Conservation (phyloP, 2,329 filamentous ascomycete species). For the Fusarium mangiferae region DNA sequence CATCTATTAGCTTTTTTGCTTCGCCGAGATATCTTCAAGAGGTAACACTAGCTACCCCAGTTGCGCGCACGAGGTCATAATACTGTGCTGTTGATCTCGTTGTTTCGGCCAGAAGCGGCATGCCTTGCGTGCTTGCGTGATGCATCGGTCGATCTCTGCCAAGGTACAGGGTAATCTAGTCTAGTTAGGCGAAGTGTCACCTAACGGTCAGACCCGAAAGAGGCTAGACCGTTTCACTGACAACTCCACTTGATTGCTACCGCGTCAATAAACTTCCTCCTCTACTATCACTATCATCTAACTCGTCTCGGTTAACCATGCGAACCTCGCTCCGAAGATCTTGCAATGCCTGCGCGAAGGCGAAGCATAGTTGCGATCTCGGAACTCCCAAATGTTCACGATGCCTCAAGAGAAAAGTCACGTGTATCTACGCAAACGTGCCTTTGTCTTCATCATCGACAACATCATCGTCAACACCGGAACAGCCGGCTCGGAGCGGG, state of each 20-base stretch:
- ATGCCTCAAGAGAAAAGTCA: constrained; percentile 59
- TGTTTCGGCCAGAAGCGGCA: neutral
- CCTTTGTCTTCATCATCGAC: constrained; percentile 51
- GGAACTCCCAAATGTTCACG: constrained; percentile 64
- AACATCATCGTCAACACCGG: neutral
- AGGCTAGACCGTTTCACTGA: neutral
- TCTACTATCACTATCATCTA: constrained; percentile 6
- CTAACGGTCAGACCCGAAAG: neutral
- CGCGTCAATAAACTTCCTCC: constrained; percentile 19
- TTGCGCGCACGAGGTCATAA: neutral
- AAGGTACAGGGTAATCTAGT: neutral
- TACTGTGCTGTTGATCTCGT: neutral
- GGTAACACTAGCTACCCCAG: rapidly evolving
- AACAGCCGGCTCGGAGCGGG: constrained; percentile 9
- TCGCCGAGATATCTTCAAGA: neutral
- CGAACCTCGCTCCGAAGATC: constrained; percentile 66
- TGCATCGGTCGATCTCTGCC: neutral
- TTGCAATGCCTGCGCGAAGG: constrained; percentile 65
- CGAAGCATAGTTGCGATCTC: constrained; percentile 67
- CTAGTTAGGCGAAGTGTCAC: neutral
- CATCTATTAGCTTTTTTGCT: neutral
- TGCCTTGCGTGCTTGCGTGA: neutral
- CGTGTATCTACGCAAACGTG: constrained; percentile 65
- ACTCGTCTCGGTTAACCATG: constrained; percentile 50
- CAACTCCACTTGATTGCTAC: constrained; percentile 12